A percentile compares a stretch with the other conserved stretches of the same genome.
Conservation (phyloP, 169 alveolate species). For the Plasmodium yoelii region DNA sequence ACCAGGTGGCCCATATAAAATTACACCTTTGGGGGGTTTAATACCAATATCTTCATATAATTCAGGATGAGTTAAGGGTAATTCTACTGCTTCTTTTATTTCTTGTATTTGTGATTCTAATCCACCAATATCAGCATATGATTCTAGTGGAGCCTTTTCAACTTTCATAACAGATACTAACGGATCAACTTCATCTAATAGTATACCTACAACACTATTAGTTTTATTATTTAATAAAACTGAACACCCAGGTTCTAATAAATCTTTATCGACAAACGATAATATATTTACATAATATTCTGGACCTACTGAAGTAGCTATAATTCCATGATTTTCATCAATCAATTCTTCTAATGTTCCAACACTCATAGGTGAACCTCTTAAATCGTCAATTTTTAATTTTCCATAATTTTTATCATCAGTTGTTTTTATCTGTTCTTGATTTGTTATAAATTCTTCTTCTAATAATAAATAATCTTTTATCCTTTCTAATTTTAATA, state of each 20-base stretch:
- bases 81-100: conserved; percentile 95
- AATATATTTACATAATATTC: conserved; percentile 98
- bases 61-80: conserved; percentile 99
- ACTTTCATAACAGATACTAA: conserved; percentile 97
- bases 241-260: conserved; percentile 98
- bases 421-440: conserved; percentile 87
- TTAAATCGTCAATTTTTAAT: conserved; percentile 94
- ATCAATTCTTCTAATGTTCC: conserved; percentile 98
- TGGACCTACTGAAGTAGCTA: conserved; percentile 97
- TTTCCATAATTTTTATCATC: conserved; percentile 83
- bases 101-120: conserved; percentile 97
- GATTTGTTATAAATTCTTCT: conserved; percentile 94
- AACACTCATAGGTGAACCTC: conserved; percentile 98
- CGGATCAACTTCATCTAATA: conserved; percentile 99
- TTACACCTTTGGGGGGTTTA: conserved; percentile 95
- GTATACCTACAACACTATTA: conserved; percentile 97
- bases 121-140: conserved; percentile 99
- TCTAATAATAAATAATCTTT: conserved; percentile 96
- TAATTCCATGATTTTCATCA: conserved; percentile 99
- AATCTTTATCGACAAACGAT: conserved; percentile 98
- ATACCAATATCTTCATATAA: conserved; percentile 99
- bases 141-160: conserved; percentile 99
- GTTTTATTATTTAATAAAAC: conserved; percentile 96
- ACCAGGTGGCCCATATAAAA: conserved; percentile 96
- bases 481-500: conserved; percentile 93